Conservation (phyloP, 2,329 filamentous ascomycete species). For the Torrubiellomyces zombiae region DNA sequence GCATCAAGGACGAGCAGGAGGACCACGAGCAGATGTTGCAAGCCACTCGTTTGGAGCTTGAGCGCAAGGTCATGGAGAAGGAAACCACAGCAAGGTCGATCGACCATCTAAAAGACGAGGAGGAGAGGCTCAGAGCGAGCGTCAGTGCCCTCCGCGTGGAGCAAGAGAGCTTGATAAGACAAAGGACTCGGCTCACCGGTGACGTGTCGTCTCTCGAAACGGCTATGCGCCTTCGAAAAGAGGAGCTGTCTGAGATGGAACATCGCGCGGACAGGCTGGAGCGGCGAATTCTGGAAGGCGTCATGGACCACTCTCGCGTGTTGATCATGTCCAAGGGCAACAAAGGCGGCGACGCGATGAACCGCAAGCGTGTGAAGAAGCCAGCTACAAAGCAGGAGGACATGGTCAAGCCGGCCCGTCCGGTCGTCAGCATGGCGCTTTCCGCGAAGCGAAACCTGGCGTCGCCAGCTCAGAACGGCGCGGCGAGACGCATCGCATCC, state of each 20-base stretch:
- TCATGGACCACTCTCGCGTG: conserved; percentile 88
- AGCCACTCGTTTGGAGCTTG: conserved; percentile 64
- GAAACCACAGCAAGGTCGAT: conserved; percentile 44
- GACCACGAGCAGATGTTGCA: conserved; percentile 64
- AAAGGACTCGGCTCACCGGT: conserved; percentile 65
- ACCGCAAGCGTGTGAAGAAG: conserved; percentile 37
- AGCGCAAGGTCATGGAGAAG: conserved; percentile 53
- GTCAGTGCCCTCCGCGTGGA: conserved; percentile 46
- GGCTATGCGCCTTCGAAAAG: conserved; percentile 70
- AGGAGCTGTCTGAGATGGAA: conserved; percentile 87
- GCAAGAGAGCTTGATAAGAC: conserved; percentile 57
- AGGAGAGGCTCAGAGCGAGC: conserved; percentile 33
- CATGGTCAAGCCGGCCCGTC: conserved; percentile 9
- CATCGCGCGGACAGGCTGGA: conserved; percentile 74
- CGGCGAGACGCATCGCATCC: conserved; percentile 69
- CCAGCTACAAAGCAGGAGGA: conserved; percentile 12
- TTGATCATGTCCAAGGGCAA: conserved; percentile 60
- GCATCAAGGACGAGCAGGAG: conserved; percentile 62
- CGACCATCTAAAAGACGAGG: conserved; percentile 30
- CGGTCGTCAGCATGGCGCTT: conserved; percentile 36
- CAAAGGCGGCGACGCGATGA: conserved; percentile 38
- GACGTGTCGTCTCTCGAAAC: conserved; percentile 87
- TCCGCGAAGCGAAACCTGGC: conserved; percentile 31
- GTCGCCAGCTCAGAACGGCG: conserved; percentile 30
- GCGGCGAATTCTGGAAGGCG: conserved; percentile 81